Conservation (phyloP, 139 green algal genomes). For the Gonium pectorale region DNA sequence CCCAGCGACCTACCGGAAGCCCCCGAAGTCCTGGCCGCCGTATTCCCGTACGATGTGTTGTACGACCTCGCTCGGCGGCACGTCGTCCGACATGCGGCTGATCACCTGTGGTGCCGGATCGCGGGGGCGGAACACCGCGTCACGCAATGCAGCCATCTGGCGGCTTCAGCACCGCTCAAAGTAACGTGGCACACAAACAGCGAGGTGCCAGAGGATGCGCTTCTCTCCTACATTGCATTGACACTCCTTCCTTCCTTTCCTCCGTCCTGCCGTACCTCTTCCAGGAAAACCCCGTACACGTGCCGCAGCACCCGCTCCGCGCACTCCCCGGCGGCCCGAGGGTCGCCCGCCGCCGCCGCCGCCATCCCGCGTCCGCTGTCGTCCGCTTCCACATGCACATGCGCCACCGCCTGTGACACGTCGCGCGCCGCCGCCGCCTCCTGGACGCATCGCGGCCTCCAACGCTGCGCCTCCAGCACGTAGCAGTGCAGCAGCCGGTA, state of each 20-base stretch:
- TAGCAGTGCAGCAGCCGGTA: conserved; percentile 9
- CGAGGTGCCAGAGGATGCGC: neutral
- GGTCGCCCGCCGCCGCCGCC: neutral
- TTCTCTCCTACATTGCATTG: neutral
- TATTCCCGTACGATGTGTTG: conserved; percentile 33
- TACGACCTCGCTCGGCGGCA: conserved; percentile 39
- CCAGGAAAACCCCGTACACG: conserved; percentile 35
- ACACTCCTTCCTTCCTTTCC: neutral
- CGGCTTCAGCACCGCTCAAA: too few species aligned
- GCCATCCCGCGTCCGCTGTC: neutral
- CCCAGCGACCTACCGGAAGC: conserved; percentile 2
- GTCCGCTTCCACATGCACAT: neutral
- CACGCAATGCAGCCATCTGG: too few species aligned
- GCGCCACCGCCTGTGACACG: neutral
- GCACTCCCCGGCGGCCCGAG: neutral
- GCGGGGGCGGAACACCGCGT: too few species aligned
- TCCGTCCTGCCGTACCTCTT: neutral
- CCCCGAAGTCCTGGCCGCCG: conserved; percentile 33
- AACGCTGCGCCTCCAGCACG: conserved; percentile 11
- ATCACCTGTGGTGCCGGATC: too few species aligned
- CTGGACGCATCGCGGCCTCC: neutral
- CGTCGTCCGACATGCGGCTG: conserved; percentile 36
- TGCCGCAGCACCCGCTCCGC: conserved; percentile 18
- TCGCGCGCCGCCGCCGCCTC: neutral
- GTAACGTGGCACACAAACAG: too few species aligned